These are phyloP conservation scores for Carnegiea gigantea DNA, from an alignment of 179 eudicot species.

Conservation along the genomic window DNA sequence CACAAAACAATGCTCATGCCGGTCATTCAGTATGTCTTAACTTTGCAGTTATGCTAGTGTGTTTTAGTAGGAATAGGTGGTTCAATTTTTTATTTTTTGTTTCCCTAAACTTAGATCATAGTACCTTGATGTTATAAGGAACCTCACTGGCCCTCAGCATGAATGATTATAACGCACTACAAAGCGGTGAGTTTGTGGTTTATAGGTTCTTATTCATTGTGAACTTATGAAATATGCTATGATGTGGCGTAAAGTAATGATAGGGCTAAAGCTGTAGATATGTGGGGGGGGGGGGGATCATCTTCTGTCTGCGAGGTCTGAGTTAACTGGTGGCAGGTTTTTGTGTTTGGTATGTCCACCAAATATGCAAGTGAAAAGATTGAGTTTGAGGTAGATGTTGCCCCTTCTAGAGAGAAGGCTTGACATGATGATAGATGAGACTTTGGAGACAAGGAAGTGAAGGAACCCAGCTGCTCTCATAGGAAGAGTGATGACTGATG, in stretches of 20 bases:
- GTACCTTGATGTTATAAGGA: too few species aligned
- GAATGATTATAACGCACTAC: not conserved
- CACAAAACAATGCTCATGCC: too few species aligned
- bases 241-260: not conserved
- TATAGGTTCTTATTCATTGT: not conserved
- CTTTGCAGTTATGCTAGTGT: not conserved
- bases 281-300: too few species aligned
- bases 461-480: not conserved
- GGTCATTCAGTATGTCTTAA: not conserved
- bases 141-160: not conserved
- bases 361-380: not conserved
- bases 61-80: not conserved
- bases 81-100: too few species aligned
- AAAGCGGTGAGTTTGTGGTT: not conserved
- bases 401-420: not conserved
- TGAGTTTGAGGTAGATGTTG: not conserved
- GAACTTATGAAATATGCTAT: not conserved
- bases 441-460: not conserved
- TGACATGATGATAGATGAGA: not conserved
- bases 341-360: not conserved
- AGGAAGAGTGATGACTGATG: not conserved
- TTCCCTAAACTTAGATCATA: too few species aligned
- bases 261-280: not conserved
- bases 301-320: not conserved
- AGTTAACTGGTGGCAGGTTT: not conserved